Percentiles rank a stretch among this genome's conserved stretches.
These are phyloP conservation scores for Auriscalpium vulgare DNA, from an alignment of 768 basidiomycete genomes.

Conservation along the genomic window DNA sequence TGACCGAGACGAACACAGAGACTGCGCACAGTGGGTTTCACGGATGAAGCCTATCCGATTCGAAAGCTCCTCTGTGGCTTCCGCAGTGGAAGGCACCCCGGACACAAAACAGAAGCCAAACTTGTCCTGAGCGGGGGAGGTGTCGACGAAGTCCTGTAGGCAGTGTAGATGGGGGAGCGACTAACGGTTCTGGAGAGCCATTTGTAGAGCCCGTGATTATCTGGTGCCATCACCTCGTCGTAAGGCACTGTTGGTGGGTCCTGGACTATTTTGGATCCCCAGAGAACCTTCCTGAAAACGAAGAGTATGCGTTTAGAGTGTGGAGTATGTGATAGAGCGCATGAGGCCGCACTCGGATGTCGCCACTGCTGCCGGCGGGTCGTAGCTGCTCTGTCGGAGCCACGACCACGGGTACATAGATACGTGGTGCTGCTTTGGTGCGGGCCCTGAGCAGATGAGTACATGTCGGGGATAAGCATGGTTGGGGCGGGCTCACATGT, in stretches of 20 bases:
- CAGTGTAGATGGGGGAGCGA: slow-evolving; percentile 9
- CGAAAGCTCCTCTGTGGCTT: slow-evolving; percentile 76
- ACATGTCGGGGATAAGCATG: not conserved
- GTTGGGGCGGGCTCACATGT: slow-evolving; percentile 47
- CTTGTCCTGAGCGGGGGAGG: slow-evolving; percentile 45
- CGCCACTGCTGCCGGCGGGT: slow-evolving; percentile 37
- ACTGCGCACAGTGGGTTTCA: slow-evolving; percentile 60
- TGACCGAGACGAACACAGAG: too few species aligned
- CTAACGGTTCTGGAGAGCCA: slow-evolving; percentile 79
- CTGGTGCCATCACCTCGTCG: slow-evolving; percentile 60
- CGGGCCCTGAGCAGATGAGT: slow-evolving; percentile 32
- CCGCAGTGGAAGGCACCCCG: slow-evolving; percentile 71
- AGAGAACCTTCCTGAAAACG: slow-evolving; percentile 53
- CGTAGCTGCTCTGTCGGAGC: slow-evolving; percentile 73
- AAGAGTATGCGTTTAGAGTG: not conserved
- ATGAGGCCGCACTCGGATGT: slow-evolving; percentile 36
- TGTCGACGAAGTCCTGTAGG: not conserved
- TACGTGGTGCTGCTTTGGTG: slow-evolving; percentile 52
- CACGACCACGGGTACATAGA: slow-evolving; percentile 87
- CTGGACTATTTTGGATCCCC: slow-evolving; percentile 71
- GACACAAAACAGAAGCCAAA: slow-evolving; percentile 88
- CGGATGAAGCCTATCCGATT: slow-evolving; percentile 80
- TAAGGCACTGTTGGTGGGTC: slow-evolving; percentile 70
- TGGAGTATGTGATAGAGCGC: not conserved
- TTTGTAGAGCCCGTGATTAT: slow-evolving; percentile 61